Evolutionary conservation across 2,329 filamentous ascomycete species (phyloP).

Genomic region (Trichoderma simmonsii): DNA sequence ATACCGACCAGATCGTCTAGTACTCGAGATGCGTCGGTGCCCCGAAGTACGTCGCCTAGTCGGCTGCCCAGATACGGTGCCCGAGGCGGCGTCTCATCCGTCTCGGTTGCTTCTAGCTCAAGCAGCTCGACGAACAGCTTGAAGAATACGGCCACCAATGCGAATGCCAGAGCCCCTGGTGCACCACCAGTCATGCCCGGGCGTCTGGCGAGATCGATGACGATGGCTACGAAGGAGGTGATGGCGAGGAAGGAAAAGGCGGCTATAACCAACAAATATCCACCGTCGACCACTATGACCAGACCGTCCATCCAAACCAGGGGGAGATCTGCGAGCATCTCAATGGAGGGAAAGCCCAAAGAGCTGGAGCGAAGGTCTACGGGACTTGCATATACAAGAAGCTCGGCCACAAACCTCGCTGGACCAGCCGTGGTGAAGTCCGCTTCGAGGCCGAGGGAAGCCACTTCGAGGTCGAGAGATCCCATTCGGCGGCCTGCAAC

Average conservation of each 20-base stretch:
- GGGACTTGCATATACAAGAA: conserved; percentile 33
- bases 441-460: conserved; percentile 21
- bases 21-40: conserved; percentile 24
- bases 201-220: conserved; percentile 9
- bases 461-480: conserved; percentile 26
- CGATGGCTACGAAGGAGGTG: conserved; percentile 14
- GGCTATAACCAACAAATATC: conserved; percentile 31
- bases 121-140: conserved; percentile 12
- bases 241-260: conserved; percentile 16
- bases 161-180: background rate
- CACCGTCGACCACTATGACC: conserved; percentile 34
- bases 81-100: conserved; percentile 40
- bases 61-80: conserved; percentile 38
- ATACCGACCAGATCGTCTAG: conserved; percentile 27
- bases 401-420: conserved; percentile 29
- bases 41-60: conserved; percentile 46
- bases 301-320: conserved; percentile 29
- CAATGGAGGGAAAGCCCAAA: conserved; percentile 15
- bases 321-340: conserved; percentile 32
- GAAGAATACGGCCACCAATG: conserved; percentile 21
- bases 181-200: conserved; percentile 19
- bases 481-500: conserved; percentile 1
- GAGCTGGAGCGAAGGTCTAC: conserved; percentile 3
- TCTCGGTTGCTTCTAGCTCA: conserved; percentile 28
- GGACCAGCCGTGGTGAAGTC: conserved; percentile 28